phyloP scores from a whole-genome alignment of 2,329 filamentous ascomycete genomes.

The Alternaria sp. region DNA sequence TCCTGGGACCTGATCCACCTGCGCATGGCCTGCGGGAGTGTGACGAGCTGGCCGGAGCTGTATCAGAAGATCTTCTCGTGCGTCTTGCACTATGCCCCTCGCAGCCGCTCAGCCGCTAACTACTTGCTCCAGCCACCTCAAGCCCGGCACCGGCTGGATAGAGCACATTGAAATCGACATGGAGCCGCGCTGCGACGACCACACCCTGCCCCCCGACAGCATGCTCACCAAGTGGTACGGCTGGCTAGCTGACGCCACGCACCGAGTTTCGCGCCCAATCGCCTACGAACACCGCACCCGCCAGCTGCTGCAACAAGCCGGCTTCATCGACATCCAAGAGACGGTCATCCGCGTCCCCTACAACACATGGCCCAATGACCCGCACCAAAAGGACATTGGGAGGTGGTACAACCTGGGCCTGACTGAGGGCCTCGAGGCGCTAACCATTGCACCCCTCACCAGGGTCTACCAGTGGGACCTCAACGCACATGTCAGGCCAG shows the following conservation, averaged over 20 bases:
- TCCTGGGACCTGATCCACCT: slow-evolving; percentile 87
- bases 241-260: slow-evolving; percentile 72
- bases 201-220: slow-evolving; percentile 65
- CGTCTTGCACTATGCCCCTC: slow-evolving; percentile 41
- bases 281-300: slow-evolving; percentile 69
- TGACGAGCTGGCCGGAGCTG: slow-evolving; percentile 76
- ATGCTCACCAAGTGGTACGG: slow-evolving; percentile 73
- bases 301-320: slow-evolving; percentile 69
- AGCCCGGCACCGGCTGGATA: slow-evolving; percentile 76
- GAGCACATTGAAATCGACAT: slow-evolving; percentile 94
- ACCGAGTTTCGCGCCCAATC: slow-evolving; percentile 70
- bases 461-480: slow-evolving; percentile 68
- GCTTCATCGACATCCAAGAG: slow-evolving; percentile 82
- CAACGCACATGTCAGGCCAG: slow-evolving; percentile 66
- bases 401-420: slow-evolving; percentile 86
- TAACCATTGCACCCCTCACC: slow-evolving; percentile 77
- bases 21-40: slow-evolving; percentile 79
- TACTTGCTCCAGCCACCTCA: slow-evolving; percentile 69
- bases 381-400: slow-evolving; percentile 72
- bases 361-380: slow-evolving; percentile 75
- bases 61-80: slow-evolving; percentile 76
- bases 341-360: slow-evolving; percentile 73
- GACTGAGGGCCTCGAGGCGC: slow-evolving; percentile 74
- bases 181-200: slow-evolving; percentile 74
- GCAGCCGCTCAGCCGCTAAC: slow-evolving; percentile 28